Conservation (phyloP, 140 eudicot genomes). For the Flaveria floridana region DNA sequence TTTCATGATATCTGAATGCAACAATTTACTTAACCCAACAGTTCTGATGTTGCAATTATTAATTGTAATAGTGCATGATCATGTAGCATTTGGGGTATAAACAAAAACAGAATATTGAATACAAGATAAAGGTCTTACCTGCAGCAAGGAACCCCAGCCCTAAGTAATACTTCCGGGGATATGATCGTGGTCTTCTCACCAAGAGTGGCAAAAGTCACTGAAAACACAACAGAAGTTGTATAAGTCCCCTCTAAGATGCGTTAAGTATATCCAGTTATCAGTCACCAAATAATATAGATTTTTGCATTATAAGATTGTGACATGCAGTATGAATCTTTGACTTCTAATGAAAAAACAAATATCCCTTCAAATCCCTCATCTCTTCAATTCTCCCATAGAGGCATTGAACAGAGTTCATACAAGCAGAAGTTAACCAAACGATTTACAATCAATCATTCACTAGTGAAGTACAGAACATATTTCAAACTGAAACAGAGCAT, state of each 20-base stretch:
- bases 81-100: not conserved
- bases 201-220: conserved; percentile 86
- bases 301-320: conserved; percentile 13
- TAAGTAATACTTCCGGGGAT: conserved; percentile 61
- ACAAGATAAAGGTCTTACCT: conserved; percentile 41
- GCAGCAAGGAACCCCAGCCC: conserved; percentile 96
- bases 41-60: conserved; percentile 12
- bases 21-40: not conserved
- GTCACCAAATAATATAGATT: not conserved
- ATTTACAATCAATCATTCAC: conserved; percentile 1
- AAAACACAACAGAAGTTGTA: conserved; percentile 11
- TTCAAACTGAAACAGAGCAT: conserved; percentile 13
- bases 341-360: not conserved
- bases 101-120: not conserved
- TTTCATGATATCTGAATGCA: conserved; percentile 15
- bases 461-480: not conserved
- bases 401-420: not conserved
- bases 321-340: conserved; percentile 13
- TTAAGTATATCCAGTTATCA: not conserved
- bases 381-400: not conserved
- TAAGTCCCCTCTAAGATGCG: conserved; percentile 2
- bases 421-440: not conserved
- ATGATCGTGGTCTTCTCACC: conserved; percentile 57
- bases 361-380: not conserved
- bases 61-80: not conserved